Conservation (phyloP, 305 asterid species). For the Fraxinus greggii region DNA sequence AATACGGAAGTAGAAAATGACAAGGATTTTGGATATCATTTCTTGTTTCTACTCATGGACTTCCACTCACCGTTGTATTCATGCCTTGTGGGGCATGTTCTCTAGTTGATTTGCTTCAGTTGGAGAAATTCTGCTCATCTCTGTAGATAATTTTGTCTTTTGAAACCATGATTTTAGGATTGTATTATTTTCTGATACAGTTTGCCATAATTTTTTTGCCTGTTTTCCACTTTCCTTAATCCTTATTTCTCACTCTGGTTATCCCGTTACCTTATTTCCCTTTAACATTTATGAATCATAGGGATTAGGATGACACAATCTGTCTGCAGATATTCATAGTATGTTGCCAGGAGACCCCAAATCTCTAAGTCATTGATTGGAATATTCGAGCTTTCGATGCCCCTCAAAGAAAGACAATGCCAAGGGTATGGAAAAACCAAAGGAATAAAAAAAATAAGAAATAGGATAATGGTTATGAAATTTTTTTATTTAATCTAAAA, state of each 20-base stretch:
- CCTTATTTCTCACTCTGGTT: not conserved
- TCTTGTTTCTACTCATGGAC: slow-evolving; percentile 17
- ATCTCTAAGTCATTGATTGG: not conserved
- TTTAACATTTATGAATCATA: not conserved
- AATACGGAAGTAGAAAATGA: slow-evolving; percentile 36
- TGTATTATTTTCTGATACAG: not conserved
- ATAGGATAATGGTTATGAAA: not conserved
- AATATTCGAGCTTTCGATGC: not conserved
- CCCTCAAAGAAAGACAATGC: not conserved
- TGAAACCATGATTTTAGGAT: slow-evolving; percentile 14
- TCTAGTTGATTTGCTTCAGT: slow-evolving; percentile 21
- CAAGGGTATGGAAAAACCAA: not conserved
- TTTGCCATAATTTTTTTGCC: slow-evolving; percentile 7
- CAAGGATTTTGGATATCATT: slow-evolving; percentile 38
- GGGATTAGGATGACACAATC: not conserved
- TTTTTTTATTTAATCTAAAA: not conserved
- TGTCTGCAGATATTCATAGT: not conserved
- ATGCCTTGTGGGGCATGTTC: slow-evolving; percentile 13
- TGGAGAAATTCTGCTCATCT: slow-evolving; percentile 4
- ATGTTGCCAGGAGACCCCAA: not conserved
- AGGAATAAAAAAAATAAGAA: not conserved
- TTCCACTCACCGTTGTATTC: slow-evolving; percentile 26
- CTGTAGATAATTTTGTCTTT: slow-evolving; percentile 16
- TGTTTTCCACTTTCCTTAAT: not conserved
- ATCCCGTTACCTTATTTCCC: not conserved